Base-by-base conservation (phyloP, 768 basidiomycete genomes). In the Mycena galopus region DNA sequence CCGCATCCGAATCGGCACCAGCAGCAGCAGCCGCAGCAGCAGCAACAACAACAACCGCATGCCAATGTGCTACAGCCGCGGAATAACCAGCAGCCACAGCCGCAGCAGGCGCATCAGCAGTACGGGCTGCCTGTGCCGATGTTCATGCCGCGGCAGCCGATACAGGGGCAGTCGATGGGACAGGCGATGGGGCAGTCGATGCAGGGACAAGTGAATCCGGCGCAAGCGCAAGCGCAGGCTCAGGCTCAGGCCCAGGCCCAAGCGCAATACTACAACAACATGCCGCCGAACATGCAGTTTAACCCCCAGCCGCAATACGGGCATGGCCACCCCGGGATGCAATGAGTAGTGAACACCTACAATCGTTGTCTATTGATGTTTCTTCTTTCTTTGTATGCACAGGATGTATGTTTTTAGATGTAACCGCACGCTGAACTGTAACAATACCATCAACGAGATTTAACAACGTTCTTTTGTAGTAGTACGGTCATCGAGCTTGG, bases 1-100 rank as follows among this genome's bases (percentile, higher is more conserved):
- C 89, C 93, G 4, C 91, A 91, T 71, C 89, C 90, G 44, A 90
- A 90, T 73, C 82, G 86, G n/a, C 88, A 68, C 17, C 69, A 71
- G 55, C 73, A 73, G 32, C 64, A 58, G 16, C 67, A 70, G 12
- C 35, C 35, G 11, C 35, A 37, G 6, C 64, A 44, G 21, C 67
- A 68, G 35, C 69, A 39, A 30, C 61, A 63, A 8, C 73, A 70
- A 17, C 59, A 44, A 27, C 73, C 67, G 25, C 69, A 71, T 23
- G 33, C 63, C 35, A 65, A 61, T 30, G 72, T 73, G 30, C 47
- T 72, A 42, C 71, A 72, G 29, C 35, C 66, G 6, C 70, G 67
- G 19, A n/a, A n/a, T n/a, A 65, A 17, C 11, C 65, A 33, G 19
- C 67, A 69, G 35, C 69, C 32, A 32, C 61, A 63, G 9, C 55